phyloP scores from a whole-genome alignment of 2,329 filamentous ascomycete genomes.

The Orbilia brochopaga region DNA sequence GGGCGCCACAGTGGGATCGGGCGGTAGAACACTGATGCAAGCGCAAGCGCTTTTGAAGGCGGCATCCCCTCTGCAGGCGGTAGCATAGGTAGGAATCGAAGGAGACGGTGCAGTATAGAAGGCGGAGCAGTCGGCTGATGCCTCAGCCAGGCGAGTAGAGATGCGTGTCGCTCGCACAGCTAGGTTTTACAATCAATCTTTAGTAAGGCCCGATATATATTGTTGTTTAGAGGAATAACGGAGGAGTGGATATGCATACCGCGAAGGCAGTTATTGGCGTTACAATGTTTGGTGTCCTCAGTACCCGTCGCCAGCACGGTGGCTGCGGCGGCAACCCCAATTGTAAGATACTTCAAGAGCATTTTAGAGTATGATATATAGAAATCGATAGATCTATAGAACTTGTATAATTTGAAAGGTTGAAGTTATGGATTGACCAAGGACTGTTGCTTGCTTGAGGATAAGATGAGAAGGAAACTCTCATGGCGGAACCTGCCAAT shows the following conservation, averaged over 20 bases:
- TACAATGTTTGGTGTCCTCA: not conserved
- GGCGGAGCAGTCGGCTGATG: not conserved
- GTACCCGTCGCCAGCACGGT: not conserved
- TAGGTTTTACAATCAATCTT: not conserved
- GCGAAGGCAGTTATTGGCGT: conserved; percentile 12
- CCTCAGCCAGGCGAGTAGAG: not conserved
- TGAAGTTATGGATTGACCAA: too few species aligned
- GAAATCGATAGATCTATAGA: too few species aligned
- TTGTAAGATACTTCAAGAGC: conserved; percentile 6
- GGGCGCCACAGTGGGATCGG: not conserved
- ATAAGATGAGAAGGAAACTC: too few species aligned
- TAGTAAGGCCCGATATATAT: not conserved
- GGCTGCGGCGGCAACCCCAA: not conserved
- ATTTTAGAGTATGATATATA: not conserved
- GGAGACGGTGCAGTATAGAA: not conserved
- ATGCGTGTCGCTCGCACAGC: conserved; percentile 2
- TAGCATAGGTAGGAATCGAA: conserved; percentile 6
- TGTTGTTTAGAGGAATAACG: not conserved
- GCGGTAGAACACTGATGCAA: conserved; percentile 3
- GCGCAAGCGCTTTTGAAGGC: conserved; percentile 4
- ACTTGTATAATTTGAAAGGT: too few species aligned
- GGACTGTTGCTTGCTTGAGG: too few species aligned
- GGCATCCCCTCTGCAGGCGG: not conserved
- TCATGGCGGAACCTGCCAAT: too few species aligned
- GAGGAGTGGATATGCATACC: conserved; percentile 3